Conservation (phyloP, 257 asterid species). For the Forsythia suspensa region DNA sequence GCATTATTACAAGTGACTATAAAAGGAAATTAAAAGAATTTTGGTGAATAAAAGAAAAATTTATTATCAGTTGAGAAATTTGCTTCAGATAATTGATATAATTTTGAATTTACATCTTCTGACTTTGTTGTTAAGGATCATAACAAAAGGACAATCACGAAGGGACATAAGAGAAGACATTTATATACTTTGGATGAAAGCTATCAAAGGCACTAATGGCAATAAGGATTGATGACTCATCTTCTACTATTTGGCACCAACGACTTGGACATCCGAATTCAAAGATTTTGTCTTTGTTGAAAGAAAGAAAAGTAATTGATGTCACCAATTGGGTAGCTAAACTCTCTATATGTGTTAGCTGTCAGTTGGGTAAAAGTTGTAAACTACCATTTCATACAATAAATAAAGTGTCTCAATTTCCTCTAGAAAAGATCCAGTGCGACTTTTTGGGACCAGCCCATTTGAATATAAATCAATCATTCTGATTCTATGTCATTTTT, state of each 20-base stretch:
- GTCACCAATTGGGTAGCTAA: not conserved
- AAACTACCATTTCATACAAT: not conserved
- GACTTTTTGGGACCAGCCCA: conserved; percentile 15
- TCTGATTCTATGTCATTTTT: not conserved
- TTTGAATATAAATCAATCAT: not conserved
- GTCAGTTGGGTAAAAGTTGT: conserved; percentile 14
- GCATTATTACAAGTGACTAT: not conserved
- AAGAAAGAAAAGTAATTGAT: not conserved
- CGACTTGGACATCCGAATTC: not conserved
- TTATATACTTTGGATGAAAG: not conserved
- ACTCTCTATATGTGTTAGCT: not conserved
- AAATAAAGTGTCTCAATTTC: not conserved
- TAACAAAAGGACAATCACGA: not conserved
- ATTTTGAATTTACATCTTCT: not conserved
- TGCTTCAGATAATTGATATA: not conserved
- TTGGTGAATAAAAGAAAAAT: not conserved
- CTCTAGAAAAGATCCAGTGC: conserved; percentile 13
- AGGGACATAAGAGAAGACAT: not conserved
- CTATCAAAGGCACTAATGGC: not conserved
- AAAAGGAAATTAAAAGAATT: not conserved
- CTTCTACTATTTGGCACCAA: not conserved
- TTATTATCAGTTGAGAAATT: not conserved
- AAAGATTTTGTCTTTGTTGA: too few species aligned
- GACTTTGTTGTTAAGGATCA: conserved; percentile 13
- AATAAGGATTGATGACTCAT: not conserved